These are phyloP conservation scores for Eragrostis curvula DNA, from an alignment of 176 grass and related monocot genomes.

Conservation along the genomic window DNA sequence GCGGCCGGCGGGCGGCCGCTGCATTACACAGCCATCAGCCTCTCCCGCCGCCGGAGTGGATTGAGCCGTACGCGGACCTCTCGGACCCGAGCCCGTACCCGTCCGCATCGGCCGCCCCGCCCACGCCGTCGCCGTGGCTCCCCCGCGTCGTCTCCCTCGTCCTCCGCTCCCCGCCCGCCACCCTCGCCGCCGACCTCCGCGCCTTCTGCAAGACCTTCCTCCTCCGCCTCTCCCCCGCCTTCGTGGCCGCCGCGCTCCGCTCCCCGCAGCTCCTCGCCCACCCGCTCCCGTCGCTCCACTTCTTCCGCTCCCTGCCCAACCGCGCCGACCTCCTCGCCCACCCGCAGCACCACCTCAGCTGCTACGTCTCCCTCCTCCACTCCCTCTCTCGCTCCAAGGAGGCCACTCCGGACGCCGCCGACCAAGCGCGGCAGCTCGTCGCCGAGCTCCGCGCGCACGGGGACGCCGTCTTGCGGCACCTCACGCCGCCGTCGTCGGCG, in stretches of 20 bases:
- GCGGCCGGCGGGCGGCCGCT: background rate
- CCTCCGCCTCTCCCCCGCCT: conserved; percentile 73
- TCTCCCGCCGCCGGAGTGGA: conserved; percentile 62
- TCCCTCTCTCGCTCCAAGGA: conserved; percentile 55
- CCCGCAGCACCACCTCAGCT: conserved; percentile 56
- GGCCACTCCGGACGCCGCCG: background rate
- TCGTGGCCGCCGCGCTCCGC: conserved; percentile 63
- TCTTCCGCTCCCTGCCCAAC: conserved; percentile 67
- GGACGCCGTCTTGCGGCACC: conserved; percentile 33
- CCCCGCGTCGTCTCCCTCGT: conserved; percentile 68
- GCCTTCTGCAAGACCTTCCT: conserved; percentile 77
- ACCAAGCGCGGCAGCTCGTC: conserved; percentile 48
- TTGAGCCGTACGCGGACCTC: conserved; percentile 67
- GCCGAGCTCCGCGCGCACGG: conserved; percentile 57
- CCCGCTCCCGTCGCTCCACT: conserved; percentile 60
- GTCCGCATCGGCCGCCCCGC: conserved; percentile 2
- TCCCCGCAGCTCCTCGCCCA: conserved; percentile 49
- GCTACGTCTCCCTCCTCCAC: conserved; percentile 73
- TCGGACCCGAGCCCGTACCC: conserved; percentile 55
- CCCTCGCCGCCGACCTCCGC: conserved; percentile 65
- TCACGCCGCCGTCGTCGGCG: conserved; percentile 52
- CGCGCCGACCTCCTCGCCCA: conserved; percentile 52
- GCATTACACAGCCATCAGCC: background rate
- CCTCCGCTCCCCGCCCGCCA: conserved; percentile 54
- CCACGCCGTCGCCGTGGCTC: conserved; percentile 74